These are phyloP conservation scores for Torulaspora pretoriensis DNA, from an alignment of 1,139 yeast genomes.

Conservation along the genomic window DNA sequence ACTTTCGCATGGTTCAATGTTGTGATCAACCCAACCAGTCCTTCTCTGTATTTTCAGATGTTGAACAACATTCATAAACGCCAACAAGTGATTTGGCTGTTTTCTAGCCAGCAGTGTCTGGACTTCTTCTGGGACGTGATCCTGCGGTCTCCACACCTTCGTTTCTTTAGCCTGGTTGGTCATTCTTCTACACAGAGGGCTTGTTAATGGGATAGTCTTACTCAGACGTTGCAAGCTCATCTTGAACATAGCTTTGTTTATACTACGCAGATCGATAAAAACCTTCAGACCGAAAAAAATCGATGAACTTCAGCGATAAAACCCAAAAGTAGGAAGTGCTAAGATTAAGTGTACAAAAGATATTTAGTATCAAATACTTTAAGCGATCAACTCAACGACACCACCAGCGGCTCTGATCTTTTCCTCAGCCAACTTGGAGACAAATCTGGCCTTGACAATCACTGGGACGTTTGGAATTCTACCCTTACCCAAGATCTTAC, in stretches of 20 bases:
- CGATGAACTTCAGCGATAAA: slow-evolving; percentile 9
- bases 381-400: slow-evolving; percentile 98
- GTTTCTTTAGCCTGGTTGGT: slow-evolving; percentile 3
- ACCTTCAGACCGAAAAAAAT: background rate
- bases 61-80: slow-evolving; percentile 73
- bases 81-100: slow-evolving; percentile 49
- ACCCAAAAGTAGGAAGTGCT: slow-evolving; percentile 8
- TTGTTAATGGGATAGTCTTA: background rate
- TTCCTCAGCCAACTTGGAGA: slow-evolving; percentile 98
- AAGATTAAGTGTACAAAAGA: slow-evolving; percentile 11
- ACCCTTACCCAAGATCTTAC: slow-evolving; percentile 99
- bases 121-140: slow-evolving; percentile 29
- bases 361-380: slow-evolving; percentile 36
- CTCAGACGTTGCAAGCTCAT: background rate
- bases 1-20: slow-evolving; percentile 59
- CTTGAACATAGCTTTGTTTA: background rate
- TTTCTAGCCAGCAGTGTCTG: slow-evolving; percentile 20
- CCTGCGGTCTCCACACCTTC: slow-evolving; percentile 33
- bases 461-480: slow-evolving; percentile 97
- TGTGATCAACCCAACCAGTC: slow-evolving; percentile 91
- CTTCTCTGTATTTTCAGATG: slow-evolving; percentile 75
- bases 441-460: slow-evolving; percentile 99
- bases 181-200: slow-evolving; percentile 1
- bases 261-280: background rate
- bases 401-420: slow-evolving; percentile 99